These are phyloP conservation scores for Trametes coccinea DNA, from an alignment of 768 basidiomycete genomes.

Conservation along the genomic window DNA sequence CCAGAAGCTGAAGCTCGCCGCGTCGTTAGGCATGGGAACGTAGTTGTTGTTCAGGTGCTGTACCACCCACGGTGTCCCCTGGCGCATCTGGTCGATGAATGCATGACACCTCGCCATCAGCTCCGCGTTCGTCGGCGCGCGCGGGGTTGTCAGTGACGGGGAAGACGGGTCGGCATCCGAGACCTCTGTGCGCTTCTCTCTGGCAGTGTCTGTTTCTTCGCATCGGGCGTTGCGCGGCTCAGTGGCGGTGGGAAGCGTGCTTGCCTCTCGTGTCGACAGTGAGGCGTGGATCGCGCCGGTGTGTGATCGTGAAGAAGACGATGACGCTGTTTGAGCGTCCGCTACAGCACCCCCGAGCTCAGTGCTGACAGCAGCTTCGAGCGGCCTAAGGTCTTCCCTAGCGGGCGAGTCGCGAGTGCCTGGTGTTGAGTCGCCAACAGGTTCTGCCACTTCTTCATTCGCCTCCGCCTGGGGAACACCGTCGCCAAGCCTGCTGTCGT, in stretches of 20 bases:
- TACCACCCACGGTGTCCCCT: constrained; percentile 90
- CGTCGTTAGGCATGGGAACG: constrained; percentile 74
- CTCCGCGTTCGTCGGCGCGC: constrained; percentile 29
- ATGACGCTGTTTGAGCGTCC: constrained; percentile 1
- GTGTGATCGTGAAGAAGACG: neutral
- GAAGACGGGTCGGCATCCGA: neutral
- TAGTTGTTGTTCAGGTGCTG: constrained; percentile 81
- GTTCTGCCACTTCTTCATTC: neutral
- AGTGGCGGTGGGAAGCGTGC: neutral
- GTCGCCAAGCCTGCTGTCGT: neutral
- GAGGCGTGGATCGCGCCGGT: constrained; percentile 15
- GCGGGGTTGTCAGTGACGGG: neutral
- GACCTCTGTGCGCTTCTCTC: neutral
- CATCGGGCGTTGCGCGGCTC: neutral
- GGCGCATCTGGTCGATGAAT: constrained; percentile 61
- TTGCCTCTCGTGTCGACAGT: neutral
- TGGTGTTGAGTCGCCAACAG: neutral
- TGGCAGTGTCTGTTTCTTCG: neutral
- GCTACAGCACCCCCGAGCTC: constrained; percentile 2
- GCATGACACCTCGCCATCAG: constrained; percentile 56
- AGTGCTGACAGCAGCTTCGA: constrained; percentile 6
- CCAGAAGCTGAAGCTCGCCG: constrained; percentile 81
- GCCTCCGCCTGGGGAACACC: neutral
- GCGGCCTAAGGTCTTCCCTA: neutral
- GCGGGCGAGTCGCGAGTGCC: neutral